A percentile compares a stretch with the other conserved stretches of the same genome.
Evolutionary conservation across 2,329 filamentous ascomycete species (phyloP).

Genomic region (Ascochyta pisi): DNA sequence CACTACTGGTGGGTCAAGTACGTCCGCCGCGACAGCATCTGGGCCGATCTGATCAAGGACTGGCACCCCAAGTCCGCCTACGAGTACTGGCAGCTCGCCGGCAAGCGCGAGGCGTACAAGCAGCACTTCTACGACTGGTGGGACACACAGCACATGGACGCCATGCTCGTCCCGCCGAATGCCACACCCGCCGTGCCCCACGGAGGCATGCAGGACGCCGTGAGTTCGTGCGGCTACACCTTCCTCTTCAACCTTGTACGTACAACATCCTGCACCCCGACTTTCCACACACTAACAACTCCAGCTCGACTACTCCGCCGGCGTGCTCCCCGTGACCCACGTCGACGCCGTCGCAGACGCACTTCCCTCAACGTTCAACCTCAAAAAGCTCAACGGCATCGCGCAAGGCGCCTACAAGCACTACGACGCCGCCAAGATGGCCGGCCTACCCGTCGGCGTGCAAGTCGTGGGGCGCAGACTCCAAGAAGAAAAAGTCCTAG

Average conservation of each 20-base stretch:
- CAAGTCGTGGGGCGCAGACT: slow-evolving; percentile 81
- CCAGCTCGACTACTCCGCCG: slow-evolving; percentile 83
- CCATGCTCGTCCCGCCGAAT: slow-evolving; percentile 84
- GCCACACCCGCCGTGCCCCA: slow-evolving; percentile 89
- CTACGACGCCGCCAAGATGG: slow-evolving; percentile 84
- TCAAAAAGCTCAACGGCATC: slow-evolving; percentile 75
- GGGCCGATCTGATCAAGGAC: slow-evolving; percentile 76
- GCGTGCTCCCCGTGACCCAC: slow-evolving; percentile 83
- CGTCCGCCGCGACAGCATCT: slow-evolving; percentile 74
- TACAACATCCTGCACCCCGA: slow-evolving; percentile 12
- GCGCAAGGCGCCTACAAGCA: slow-evolving; percentile 83
- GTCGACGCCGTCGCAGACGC: slow-evolving; percentile 75
- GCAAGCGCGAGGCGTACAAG: slow-evolving; percentile 78
- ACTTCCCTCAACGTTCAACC: slow-evolving; percentile 66
- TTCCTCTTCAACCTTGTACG: slow-evolving; percentile 88
- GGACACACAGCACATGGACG: slow-evolving; percentile 71
- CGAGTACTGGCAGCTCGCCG: slow-evolving; percentile 84
- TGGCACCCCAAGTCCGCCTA: slow-evolving; percentile 77
- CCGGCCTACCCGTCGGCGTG: slow-evolving; percentile 84
- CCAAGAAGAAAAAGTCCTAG: slow-evolving; percentile 87
- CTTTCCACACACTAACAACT: slow-evolving; percentile 10
- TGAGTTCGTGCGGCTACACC: slow-evolving; percentile 89
- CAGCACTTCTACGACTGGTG: slow-evolving; percentile 85
- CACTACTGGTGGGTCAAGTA: slow-evolving; percentile 92
- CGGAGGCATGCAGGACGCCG: slow-evolving; percentile 82